Base-by-base conservation (phyloP, 140 eudicot species). In the Anethum foeniculum region DNA sequence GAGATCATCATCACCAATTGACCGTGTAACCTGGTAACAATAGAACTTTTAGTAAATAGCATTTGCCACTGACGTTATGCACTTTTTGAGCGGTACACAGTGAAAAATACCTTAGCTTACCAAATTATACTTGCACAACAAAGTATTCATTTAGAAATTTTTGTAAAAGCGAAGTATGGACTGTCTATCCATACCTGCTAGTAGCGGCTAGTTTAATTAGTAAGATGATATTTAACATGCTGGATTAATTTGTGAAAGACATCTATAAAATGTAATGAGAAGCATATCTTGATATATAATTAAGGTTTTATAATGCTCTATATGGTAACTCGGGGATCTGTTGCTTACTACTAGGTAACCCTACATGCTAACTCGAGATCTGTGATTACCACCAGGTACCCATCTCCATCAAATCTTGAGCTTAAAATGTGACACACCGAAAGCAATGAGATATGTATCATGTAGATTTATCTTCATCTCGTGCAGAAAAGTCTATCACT, bases 1-100 rank as follows among this genome's bases (percentile, higher is more conserved):
- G 82, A 96, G 88, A 88, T 96, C 99, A 80, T 91, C 98, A 83
- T 96, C 99, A 80, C 98, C 98, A 77, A 96, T 96, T 77, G 99
- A 96, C 39, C 99, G 86, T 79, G 98, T 93, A 76, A 96, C 99
- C 99, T 96, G 80, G 28, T 21, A 75, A 82, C 67, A 18, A 34
- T 49, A 32, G 56, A 73, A 27, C 27, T 4, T 52, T 52, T 41
- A 79, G 27, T 2, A 9, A 64, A 14, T 28, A 28, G 76, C 62
- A 43, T 47, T 64, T 62, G 9, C 14, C 4, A 60, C 67, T 78
- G 38, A 16, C 16, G 0, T 62, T 25, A 23, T 25, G 36, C 36
- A 62, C 34, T 62, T 62, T 62, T 27, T 62, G 36, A 11, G 36
- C 36, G 1, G 15, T 60, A 2, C 69, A 60, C 69, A 10, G 69